Evolutionary conservation across 106 monocot genomes (phyloP).

Genomic region (Cymbidium sinense): DNA sequence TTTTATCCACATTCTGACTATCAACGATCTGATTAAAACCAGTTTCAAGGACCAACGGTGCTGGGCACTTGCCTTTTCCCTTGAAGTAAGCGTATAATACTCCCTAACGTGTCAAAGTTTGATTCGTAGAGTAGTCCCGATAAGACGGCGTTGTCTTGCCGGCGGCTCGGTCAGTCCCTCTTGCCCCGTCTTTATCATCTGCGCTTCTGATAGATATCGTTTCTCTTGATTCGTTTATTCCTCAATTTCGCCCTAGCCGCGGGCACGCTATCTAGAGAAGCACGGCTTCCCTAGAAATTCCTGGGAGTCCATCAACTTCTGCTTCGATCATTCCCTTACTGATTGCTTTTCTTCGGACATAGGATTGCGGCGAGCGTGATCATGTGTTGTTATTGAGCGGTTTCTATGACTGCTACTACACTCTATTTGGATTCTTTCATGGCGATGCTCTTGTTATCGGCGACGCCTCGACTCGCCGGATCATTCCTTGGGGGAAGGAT

Average conservation of each 20-base stretch:
- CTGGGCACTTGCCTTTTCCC: no score
- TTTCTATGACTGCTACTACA: constrained; percentile 7
- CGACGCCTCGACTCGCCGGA: background rate
- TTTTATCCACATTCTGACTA: no score
- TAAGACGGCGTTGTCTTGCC: background rate
- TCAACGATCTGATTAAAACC: no score
- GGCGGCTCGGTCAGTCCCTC: background rate
- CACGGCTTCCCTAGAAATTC: background rate
- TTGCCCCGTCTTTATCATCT: background rate
- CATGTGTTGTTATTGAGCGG: background rate
- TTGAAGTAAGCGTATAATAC: no score
- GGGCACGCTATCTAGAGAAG: background rate
- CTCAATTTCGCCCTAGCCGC: background rate
- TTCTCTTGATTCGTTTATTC: background rate
- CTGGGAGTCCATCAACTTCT: background rate
- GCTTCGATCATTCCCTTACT: background rate
- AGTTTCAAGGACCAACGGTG: no score
- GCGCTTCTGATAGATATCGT: background rate
- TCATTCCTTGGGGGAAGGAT: background rate
- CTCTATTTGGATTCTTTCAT: constrained; percentile 6
- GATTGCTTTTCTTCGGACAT: background rate
- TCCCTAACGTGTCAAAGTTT: background rate
- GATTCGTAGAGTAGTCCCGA: background rate
- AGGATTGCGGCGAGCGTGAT: background rate
- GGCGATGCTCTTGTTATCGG: constrained; percentile 8